Evolutionary conservation across 2,329 filamentous ascomycete genomes (phyloP).

Genomic region (Fusarium udum): DNA sequence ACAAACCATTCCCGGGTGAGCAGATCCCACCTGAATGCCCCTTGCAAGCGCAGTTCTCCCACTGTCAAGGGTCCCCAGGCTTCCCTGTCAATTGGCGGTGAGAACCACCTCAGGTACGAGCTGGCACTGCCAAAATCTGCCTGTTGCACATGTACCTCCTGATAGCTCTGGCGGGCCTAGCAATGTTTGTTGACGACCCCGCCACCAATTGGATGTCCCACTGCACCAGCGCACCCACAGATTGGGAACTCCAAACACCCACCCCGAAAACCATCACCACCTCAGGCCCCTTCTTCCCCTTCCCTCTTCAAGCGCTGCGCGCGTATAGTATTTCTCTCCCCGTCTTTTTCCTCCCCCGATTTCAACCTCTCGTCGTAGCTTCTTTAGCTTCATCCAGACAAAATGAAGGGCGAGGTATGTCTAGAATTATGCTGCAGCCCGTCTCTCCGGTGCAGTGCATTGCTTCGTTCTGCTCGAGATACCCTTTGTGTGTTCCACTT

Average conservation of each 20-base stretch:
- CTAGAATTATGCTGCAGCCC: not conserved
- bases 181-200: constrained; percentile 40
- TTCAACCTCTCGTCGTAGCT: constrained; percentile 34
- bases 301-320: constrained; percentile 48
- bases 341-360: constrained; percentile 34
- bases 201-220: constrained; percentile 40
- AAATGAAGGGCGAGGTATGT: constrained; percentile 68
- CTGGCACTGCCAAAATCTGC: constrained; percentile 3
- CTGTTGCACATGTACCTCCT: constrained; percentile 19
- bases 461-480: constrained; percentile 6
- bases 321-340: constrained; percentile 43
- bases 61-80: constrained; percentile 29
- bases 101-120: constrained; percentile 34
- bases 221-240: constrained; percentile 39
- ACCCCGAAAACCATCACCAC: constrained; percentile 49
- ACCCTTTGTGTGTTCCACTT: constrained; percentile 34
- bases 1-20: constrained; percentile 1
- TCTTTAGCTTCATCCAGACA: constrained; percentile 45
- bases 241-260: constrained; percentile 44
- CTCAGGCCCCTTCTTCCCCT: constrained; percentile 42
- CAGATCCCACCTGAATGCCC: constrained; percentile 31
- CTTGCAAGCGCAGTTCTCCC: constrained; percentile 36
- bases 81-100: constrained; percentile 45
- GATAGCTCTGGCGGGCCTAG: constrained; percentile 7
- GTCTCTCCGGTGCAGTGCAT: not conserved